These are phyloP conservation scores for Baudoinia panamericana DNA, from an alignment of 495 filamentous ascomycete species.

Conservation along the genomic window DNA sequence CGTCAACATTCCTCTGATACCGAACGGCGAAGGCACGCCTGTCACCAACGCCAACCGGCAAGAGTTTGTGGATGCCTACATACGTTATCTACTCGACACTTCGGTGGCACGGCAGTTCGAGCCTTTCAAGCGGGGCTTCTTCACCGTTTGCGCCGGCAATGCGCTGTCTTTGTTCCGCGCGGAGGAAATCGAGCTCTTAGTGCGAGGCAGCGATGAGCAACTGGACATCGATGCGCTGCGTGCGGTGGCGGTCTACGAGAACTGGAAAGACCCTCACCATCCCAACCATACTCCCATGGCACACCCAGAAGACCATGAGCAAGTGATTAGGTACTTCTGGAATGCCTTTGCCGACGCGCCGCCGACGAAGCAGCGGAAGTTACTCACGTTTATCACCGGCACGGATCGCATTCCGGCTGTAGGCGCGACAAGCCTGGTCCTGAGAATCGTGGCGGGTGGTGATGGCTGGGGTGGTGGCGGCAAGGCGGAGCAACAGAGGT, in stretches of 20 bases:
- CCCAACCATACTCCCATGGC: slow-evolving; percentile 20
- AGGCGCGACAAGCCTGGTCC: slow-evolving; percentile 69
- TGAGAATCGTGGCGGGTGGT: slow-evolving; percentile 47
- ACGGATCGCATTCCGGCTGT: slow-evolving; percentile 87
- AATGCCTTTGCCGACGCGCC: slow-evolving; percentile 54
- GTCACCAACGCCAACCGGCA: slow-evolving; percentile 77
- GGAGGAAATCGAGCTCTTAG: slow-evolving; percentile 83
- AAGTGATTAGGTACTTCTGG: slow-evolving; percentile 81
- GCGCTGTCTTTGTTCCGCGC: slow-evolving; percentile 82
- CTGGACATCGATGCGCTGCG: slow-evolving; percentile 66
- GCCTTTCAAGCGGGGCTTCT: slow-evolving; percentile 91
- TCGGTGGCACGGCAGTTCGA: slow-evolving; percentile 76
- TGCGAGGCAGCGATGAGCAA: slow-evolving; percentile 76
- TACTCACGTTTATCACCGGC: slow-evolving; percentile 84
- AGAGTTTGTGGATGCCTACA: slow-evolving; percentile 82
- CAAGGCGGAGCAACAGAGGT: slow-evolving; percentile 57
- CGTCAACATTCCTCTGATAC: slow-evolving; percentile 54
- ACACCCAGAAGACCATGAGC: slow-evolving; percentile 42
- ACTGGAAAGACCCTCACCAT: slow-evolving; percentile 43
- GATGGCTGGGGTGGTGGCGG: slow-evolving; percentile 19
- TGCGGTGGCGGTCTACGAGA: slow-evolving; percentile 71
- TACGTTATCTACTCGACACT: slow-evolving; percentile 67
- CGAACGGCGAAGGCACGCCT: slow-evolving; percentile 56
- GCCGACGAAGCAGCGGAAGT: slow-evolving; percentile 57
- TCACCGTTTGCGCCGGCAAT: slow-evolving; percentile 82